Evolutionary conservation across 257 asterid species (phyloP), one percentile per base, ranked within the genome.

Genomic region (Striga asiatica): DNA sequence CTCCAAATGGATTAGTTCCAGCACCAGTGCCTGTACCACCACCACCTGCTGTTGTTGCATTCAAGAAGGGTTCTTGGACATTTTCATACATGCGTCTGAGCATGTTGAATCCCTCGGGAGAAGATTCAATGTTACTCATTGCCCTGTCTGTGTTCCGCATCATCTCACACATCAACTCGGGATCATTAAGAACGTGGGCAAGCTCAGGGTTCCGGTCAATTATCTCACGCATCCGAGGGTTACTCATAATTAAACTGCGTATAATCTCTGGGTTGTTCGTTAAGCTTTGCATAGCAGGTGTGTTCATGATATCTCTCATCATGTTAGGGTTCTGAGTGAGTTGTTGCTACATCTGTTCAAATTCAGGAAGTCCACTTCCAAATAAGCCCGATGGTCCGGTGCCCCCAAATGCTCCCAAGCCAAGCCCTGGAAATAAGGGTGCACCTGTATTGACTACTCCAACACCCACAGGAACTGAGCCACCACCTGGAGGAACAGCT

Each of bases 41-140:
- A 32, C 5, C 31, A 35, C n/a, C n/a, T n/a, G n/a, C n/a, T n/a
- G 81, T 70, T 1, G 88, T 70, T 21, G 88, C 84, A 63, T 80
- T 80, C 73, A 80, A 56, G 64, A 80, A 69, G 29, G 84, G 84
- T 58, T 80, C 88, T 66, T 80, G 84, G 51, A 80, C 88, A 65
- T 77, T 80, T 58, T 77, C 88, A 54, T 80, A 80, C 88, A 80
- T 77, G 58, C 88, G 84, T 38, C 88, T 75, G 49, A 80, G 88
- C 82, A 77, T 75, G 80, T 80, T 80, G 66, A 80, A 80, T 16
- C 84, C 88, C 75, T 80, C 88, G 0, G 88, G 84, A 74, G 88
- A 80, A 42, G 88, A 74, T 74, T 80, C 88, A 61, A 80, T 76
- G 66, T 80, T 78, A 62, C 84, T 78, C 84, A 78, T 74, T 31